Evolutionary conservation across 2,329 filamentous ascomycete species (phyloP).

Genomic region (Thielaviopsis euricoi): DNA sequence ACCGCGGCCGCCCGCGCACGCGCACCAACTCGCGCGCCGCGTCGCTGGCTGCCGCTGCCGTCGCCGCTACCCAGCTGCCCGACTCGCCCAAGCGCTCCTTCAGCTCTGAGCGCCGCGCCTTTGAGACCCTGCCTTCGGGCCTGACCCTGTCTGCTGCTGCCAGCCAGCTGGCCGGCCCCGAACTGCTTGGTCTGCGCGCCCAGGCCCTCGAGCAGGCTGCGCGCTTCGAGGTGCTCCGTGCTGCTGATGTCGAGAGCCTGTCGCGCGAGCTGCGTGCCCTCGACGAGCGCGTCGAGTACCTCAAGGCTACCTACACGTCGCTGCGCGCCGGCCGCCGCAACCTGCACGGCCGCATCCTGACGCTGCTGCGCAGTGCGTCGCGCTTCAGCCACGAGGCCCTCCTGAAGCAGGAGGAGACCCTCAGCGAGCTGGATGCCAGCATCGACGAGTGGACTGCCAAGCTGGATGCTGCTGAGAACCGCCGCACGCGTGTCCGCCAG

Average conservation of each 20-base stretch:
- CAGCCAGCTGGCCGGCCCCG: conserved; percentile 28
- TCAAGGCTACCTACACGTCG: conserved; percentile 59
- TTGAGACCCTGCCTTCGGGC: conserved; percentile 44
- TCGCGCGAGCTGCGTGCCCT: conserved; percentile 59
- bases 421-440: conserved; percentile 57
- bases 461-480: conserved; percentile 65
- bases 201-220: conserved; percentile 46
- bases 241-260: conserved; percentile 46
- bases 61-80: conserved; percentile 12
- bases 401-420: conserved; percentile 63
- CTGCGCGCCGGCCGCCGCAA: conserved; percentile 61
- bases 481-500: conserved; percentile 57
- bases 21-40: conserved; percentile 27
- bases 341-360: conserved; percentile 60
- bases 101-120: conserved; percentile 38
- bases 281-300: conserved; percentile 65
- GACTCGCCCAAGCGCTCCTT: conserved; percentile 27
- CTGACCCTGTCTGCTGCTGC: conserved; percentile 36
- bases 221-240: conserved; percentile 46
- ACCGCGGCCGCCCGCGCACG: conserved; percentile 44
- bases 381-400: conserved; percentile 61
- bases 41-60: conserved; percentile 14
- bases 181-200: conserved; percentile 35
- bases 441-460: conserved; percentile 72
- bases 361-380: conserved; percentile 53